These are phyloP conservation scores for Furcasterigmium furcatum DNA, from an alignment of 2,329 filamentous ascomycete species.

Conservation along the genomic window DNA sequence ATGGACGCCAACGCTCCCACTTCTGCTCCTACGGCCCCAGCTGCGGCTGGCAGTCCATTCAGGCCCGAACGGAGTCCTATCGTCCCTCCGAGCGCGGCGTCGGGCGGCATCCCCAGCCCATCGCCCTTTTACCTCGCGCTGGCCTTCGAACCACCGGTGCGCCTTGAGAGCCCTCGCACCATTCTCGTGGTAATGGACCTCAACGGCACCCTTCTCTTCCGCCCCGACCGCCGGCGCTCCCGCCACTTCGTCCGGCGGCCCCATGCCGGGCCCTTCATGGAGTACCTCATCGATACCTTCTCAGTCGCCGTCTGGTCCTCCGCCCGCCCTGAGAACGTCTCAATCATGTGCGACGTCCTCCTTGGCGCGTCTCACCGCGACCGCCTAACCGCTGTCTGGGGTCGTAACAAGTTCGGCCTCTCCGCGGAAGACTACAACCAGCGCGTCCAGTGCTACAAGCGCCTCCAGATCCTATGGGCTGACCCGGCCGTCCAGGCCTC, in stretches of 20 bases:
- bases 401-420: slow-evolving; percentile 72
- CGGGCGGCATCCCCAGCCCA: slow-evolving; percentile 60
- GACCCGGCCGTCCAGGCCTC: slow-evolving; percentile 37
- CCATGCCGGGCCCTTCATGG: slow-evolving; percentile 64
- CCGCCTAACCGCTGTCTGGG: slow-evolving; percentile 70
- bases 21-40: neutral
- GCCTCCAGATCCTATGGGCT: slow-evolving; percentile 70
- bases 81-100: slow-evolving; percentile 29
- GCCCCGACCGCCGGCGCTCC: slow-evolving; percentile 50
- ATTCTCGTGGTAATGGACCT: slow-evolving; percentile 87
- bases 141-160: slow-evolving; percentile 39
- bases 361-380: slow-evolving; percentile 50
- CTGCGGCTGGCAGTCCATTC: no score
- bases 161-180: slow-evolving; percentile 46
- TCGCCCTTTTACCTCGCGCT: slow-evolving; percentile 57
- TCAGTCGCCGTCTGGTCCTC: slow-evolving; percentile 89
- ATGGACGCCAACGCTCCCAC: neutral
- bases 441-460: slow-evolving; percentile 88
- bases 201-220: slow-evolving; percentile 84
- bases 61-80: no score
- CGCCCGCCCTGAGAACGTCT: slow-evolving; percentile 70
- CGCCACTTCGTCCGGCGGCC: slow-evolving; percentile 62
- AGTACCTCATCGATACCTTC: slow-evolving; percentile 72
- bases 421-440: slow-evolving; percentile 57
- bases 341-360: slow-evolving; percentile 62